phyloP scores from a whole-genome alignment of 495 filamentous ascomycete species.

The Chaetomium tenue region DNA sequence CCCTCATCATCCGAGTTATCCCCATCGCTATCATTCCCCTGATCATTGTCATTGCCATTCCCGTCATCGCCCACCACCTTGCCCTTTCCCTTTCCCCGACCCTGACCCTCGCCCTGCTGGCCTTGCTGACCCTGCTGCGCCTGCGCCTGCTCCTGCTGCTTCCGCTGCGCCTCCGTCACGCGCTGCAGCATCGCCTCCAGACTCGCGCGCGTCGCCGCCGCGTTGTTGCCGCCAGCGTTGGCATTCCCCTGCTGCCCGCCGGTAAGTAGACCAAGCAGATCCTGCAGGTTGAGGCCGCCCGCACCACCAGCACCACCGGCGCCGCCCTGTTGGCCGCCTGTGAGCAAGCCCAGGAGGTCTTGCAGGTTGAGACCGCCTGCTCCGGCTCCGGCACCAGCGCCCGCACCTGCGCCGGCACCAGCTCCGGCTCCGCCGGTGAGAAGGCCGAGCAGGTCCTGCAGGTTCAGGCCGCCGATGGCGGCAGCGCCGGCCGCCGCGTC shows the following conservation, averaged over 20 bases:
- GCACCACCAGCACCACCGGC: neutral
- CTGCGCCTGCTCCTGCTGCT: neutral
- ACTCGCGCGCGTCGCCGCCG: neutral
- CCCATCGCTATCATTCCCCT: neutral
- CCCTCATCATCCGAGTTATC: neutral
- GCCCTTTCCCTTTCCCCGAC: conserved; percentile 20
- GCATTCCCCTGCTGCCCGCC: neutral
- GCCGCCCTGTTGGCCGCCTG: neutral
- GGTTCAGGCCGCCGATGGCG: neutral
- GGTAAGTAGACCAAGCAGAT: neutral
- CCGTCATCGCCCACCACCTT: neutral
- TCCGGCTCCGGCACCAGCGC: neutral
- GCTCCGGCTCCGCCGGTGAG: conserved; percentile 3
- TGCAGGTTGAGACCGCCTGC: neutral
- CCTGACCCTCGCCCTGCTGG: conserved; percentile 14
- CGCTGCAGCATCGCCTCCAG: conserved; percentile 6
- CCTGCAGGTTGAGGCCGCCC: neutral
- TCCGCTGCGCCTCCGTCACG: neutral
- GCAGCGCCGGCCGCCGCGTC: too few relatives aligned
- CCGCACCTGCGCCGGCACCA: neutral
- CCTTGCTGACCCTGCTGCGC: neutral
- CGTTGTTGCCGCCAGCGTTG: conserved; percentile 2
- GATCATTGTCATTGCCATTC: conserved; percentile 6
- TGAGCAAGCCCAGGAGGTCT: neutral
- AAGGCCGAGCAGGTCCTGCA: neutral